Evolutionary conservation across 148 eudicot genomes (phyloP), one percentile per base, ranked within the genome.

Genomic region (Mesembryanthemum crystallinum): DNA sequence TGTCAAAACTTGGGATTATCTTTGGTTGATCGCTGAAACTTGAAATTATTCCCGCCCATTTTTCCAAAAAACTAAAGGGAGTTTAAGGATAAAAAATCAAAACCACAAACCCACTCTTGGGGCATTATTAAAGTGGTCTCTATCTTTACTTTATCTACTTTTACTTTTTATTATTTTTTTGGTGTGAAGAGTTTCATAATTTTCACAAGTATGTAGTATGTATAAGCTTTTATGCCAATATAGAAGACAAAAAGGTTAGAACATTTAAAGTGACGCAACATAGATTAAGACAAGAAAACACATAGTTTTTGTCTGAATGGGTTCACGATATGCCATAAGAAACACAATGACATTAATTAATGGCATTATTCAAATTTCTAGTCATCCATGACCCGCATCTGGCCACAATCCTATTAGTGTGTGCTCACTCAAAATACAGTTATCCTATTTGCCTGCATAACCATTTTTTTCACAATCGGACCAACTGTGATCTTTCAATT

Each of bases 391-490:
- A 17, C 45, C 20, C 35, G 42, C 39, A 60, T 42, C 20, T 27
- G n/a, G n/a, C n/a, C n/a, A n/a, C n/a, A n/a, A 54, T 52, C 57
- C 21, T 24, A 33, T 9, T n/a, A 1, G 11, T n/a, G 8, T n/a
- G 21, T 71, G 43, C 3, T 39, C n/a, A 37, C 13, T 35, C 57
- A 55, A 57, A 28, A 60, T 42, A 45, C 25, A 33, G 35, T 27
- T 17, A 55, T 27, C 24, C 29, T 1, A 27, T 63, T 20, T 83
- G 92, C 98, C 97, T 81, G 98, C 85, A 49, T 87, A 91, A 66
- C 97, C 97, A 7, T 72, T 73, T 82, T 87, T 90, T 35, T 92
- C 97, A 81, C 97, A 95, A 29, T 90, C 92, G 64, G 96, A 92
- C 90, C 86, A 81, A 74, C 83, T 86, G 18, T 87, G 92, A 61